phyloP scores from a whole-genome alignment of 1,284 basidiomycete species.

The Lentinula novae-zelandiae region DNA sequence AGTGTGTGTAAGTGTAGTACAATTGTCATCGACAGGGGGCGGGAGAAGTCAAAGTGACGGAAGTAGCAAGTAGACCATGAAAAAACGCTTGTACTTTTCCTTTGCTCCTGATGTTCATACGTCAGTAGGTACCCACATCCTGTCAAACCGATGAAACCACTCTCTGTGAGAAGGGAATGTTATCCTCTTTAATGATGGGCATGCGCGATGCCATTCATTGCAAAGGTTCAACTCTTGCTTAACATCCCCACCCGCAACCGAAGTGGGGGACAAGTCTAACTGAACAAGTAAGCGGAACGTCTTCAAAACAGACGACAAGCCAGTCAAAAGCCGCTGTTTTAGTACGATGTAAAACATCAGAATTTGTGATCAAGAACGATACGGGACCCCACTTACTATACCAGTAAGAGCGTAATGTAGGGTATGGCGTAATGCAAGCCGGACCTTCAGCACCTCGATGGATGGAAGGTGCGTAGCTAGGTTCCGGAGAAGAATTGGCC shows the following conservation, averaged over 20 bases:
- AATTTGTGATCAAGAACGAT: neutral
- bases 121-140: constrained; percentile 22
- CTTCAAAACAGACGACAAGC: constrained; percentile 37
- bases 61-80: too few relatives aligned
- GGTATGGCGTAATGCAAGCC: constrained; percentile 61
- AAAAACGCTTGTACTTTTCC: too few relatives aligned
- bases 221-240: constrained; percentile 52
- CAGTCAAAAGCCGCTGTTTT: constrained; percentile 36
- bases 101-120: neutral
- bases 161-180: constrained; percentile 52
- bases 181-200: constrained; percentile 48
- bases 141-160: constrained; percentile 32
- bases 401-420: constrained; percentile 60
- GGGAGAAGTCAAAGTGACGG: too few relatives aligned
- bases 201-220: constrained; percentile 49
- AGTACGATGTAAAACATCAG: neutral
- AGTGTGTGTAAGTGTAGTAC: too few relatives aligned
- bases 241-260: constrained; percentile 29
- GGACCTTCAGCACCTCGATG: constrained; percentile 48
- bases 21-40: too few relatives aligned
- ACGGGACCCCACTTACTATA: constrained; percentile 47
- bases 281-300: constrained; percentile 32
- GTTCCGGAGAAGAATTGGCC: constrained; percentile 51
- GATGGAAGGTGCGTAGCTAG: constrained; percentile 47
- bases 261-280: constrained; percentile 57